Evolutionary conservation across 768 basidiomycete genomes (phyloP), one percentile per base, ranked within the genome.

Genomic region (Inosperma sp.): DNA sequence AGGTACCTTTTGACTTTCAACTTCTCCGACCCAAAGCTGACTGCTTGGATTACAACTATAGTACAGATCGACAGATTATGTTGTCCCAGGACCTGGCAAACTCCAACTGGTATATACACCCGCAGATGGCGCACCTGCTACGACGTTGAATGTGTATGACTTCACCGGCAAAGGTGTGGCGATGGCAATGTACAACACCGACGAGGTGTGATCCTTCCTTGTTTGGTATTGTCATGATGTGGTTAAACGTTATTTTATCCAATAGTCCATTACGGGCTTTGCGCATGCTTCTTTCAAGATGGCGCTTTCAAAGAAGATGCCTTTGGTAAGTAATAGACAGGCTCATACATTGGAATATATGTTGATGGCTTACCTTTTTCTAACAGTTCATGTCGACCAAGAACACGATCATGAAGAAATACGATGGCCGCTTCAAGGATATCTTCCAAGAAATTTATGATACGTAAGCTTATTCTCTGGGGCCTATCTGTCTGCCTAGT

Each of bases 351-450:
- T 16, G 3, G 9, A 6, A 7, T 9, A 4, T 0, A 0, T 10
- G 47, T 14, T 3, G 19, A 13, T 7, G 5, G 27, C 26, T 27
- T 19, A 13, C 47, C 37, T 53, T 45, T n/a, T 33, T 12, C 17
- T 40, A 21, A 17, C 46, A 89, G 83, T 97, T 94, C 78, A 82
- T 98, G 88, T 93, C 91, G 9, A 98, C 95, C 34, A 97, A 99
- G 76, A 98, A 95, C 72, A 95, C 92, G 19, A 94, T 95, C 70
- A 64, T 95, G 64, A 95, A 99, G 75, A 93, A 86, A 65, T 99
- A 99, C 68, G 96, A 98, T 63, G 96, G 96, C 36, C 82, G 94
- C 25, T 99, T 98, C 82, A 99, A 99, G 77, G 96, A 99, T 62
- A 93, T 95, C 65, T 96, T 99, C 84, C 84, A 97, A 68, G 93